Percentiles rank a stretch among this genome's conserved stretches.
phyloP scores from a whole-genome alignment of 2,329 filamentous ascomycete species.

The Curvularia hawaiiensis region DNA sequence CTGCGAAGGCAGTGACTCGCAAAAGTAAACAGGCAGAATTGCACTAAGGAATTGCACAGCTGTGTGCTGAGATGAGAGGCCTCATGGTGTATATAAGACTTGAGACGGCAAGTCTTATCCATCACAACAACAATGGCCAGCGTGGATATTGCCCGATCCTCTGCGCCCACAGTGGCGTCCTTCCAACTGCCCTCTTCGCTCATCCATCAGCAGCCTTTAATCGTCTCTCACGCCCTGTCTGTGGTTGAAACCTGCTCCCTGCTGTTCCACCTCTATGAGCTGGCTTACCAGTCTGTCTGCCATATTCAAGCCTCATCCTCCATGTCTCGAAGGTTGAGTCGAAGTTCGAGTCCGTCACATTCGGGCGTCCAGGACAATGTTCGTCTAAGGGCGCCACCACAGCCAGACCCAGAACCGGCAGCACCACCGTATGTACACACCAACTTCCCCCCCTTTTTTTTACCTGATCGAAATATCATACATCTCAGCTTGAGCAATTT shows the following conservation, averaged over 20 bases:
- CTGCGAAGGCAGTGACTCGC: constrained; percentile 15
- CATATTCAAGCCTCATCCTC: background rate
- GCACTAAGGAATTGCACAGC: constrained; percentile 8
- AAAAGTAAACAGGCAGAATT: constrained; percentile 5
- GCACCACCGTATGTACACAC: constrained; percentile 35
- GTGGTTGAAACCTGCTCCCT: constrained; percentile 1
- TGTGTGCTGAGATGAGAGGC: constrained; percentile 17
- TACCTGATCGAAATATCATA: background rate
- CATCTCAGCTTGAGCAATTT: background rate
- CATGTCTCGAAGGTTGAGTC: background rate
- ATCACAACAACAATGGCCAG: constrained; percentile 3
- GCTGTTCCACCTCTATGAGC: background rate
- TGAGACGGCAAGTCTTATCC: background rate
- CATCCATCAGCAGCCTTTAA: background rate
- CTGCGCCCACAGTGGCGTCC: background rate
- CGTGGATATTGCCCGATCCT: constrained; percentile 2
- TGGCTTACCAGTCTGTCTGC: constrained; percentile 3
- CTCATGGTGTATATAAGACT: constrained; percentile 16
- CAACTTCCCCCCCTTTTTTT: background rate
- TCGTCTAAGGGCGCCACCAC: constrained; percentile 8
- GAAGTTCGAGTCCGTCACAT: background rate
- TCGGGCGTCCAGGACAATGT: background rate
- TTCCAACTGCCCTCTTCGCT: constrained; percentile 6
- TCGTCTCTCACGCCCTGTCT: background rate
- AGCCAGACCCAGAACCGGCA: constrained; percentile 31